A percentile compares a stretch with the other conserved stretches of the same genome.
These are phyloP conservation scores for Raffaelea arxii DNA, from an alignment of 2,329 filamentous ascomycete species.

Conservation along the genomic window DNA sequence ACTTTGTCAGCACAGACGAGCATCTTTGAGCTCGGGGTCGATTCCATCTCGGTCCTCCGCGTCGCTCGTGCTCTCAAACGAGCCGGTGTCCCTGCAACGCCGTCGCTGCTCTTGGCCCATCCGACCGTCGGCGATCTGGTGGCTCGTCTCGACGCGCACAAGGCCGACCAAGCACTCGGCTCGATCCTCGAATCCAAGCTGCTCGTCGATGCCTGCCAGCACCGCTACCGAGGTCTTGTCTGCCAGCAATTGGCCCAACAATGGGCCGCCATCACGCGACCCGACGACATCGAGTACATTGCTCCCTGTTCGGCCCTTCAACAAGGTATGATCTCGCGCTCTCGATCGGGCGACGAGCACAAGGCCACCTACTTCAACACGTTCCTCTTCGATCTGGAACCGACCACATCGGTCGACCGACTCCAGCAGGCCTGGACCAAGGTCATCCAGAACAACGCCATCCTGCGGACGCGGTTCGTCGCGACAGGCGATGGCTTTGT, in stretches of 20 bases:
- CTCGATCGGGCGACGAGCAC: slow-evolving; percentile 39
- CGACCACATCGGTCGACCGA: slow-evolving; percentile 29
- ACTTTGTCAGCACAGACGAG: slow-evolving; percentile 48
- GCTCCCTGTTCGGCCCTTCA: slow-evolving; percentile 79
- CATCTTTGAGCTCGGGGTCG: slow-evolving; percentile 78
- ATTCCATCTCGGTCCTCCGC: slow-evolving; percentile 74
- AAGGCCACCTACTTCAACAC: slow-evolving; percentile 62
- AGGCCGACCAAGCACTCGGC: slow-evolving; percentile 6
- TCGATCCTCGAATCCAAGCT: slow-evolving; percentile 44
- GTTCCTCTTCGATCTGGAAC: slow-evolving; percentile 51
- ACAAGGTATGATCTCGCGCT: slow-evolving; percentile 72
- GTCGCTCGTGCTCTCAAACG: slow-evolving; percentile 56
- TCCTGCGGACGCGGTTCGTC: slow-evolving; percentile 65
- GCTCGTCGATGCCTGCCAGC: slow-evolving; percentile 51
- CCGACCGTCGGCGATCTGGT: slow-evolving; percentile 39
- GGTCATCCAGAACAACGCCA: slow-evolving; percentile 42
- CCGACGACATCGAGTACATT: slow-evolving; percentile 57
- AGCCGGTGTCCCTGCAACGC: slow-evolving; percentile 52
- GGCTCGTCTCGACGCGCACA: slow-evolving; percentile 20
- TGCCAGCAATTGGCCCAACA: too few species aligned
- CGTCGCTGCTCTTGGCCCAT: slow-evolving; percentile 59
- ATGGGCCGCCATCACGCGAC: slow-evolving; percentile 39
- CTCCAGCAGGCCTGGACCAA: slow-evolving; percentile 49
- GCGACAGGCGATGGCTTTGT: slow-evolving; percentile 65
- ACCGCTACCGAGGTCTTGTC: slow-evolving; percentile 45